A percentile compares a stretch with the other conserved stretches of the same genome.
These are phyloP conservation scores for Metschnikowia amazonensis DNA, from an alignment of 805 yeast species.

Conservation along the genomic window DNA sequence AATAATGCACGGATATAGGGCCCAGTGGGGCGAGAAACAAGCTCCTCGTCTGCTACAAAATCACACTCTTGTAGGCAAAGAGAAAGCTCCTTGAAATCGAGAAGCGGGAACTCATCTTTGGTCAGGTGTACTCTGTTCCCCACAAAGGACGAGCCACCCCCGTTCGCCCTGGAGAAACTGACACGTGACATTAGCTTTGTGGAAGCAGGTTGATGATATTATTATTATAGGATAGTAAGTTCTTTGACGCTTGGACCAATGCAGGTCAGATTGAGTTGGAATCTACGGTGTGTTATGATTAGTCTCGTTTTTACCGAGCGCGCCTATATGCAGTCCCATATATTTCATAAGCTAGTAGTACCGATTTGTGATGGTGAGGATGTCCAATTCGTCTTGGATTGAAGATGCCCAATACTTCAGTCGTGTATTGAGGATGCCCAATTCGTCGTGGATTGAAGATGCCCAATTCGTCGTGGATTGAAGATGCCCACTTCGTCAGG, in stretches of 20 bases:
- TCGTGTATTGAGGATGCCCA: too few species aligned
- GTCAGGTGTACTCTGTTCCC: slow-evolving; percentile 5
- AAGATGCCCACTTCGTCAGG: too few species aligned
- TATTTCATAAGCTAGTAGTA: background rate
- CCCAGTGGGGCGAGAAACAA: slow-evolving; percentile 53
- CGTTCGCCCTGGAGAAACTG: slow-evolving; percentile 7
- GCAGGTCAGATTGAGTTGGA: background rate
- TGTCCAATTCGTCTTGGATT: background rate
- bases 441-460: too few species aligned
- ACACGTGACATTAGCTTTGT: slow-evolving; percentile 8
- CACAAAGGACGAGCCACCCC: slow-evolving; percentile 2
- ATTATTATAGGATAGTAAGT: background rate
- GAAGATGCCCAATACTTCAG: too few species aligned
- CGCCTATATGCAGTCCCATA: background rate
- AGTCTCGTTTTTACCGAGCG: slow-evolving; percentile 4
- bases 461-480: too few species aligned
- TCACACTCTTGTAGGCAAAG: slow-evolving; percentile 59
- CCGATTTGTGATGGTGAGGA: background rate
- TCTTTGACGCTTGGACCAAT: background rate
- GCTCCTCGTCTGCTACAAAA: slow-evolving; percentile 57
- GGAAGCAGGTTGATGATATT: background rate
- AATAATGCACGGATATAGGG: slow-evolving; percentile 52
- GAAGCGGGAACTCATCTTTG: slow-evolving; percentile 55
- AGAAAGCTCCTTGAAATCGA: slow-evolving; percentile 58
- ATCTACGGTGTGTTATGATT: slow-evolving; percentile 4